phyloP scores from a whole-genome alignment of 2,329 filamentous ascomycete species.

The Taxawa tesnikishii region DNA sequence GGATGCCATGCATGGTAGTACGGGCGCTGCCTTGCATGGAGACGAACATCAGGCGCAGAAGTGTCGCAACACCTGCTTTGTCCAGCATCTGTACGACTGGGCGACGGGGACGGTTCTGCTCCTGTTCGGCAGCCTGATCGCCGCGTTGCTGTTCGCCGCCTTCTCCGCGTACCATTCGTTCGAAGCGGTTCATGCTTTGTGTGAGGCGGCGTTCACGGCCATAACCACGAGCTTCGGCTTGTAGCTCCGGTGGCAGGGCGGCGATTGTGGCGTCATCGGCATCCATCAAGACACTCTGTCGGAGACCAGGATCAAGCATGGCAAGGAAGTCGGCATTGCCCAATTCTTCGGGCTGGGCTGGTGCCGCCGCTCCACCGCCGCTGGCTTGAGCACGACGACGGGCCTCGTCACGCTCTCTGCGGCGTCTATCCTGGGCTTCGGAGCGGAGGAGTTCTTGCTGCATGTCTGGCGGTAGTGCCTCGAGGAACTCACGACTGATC shows the following conservation, averaged over 20 bases:
- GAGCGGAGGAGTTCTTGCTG: slow-evolving; percentile 83
- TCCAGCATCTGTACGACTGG: slow-evolving; percentile 94
- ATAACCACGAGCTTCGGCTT: slow-evolving; percentile 71
- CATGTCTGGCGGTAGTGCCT: slow-evolving; percentile 82
- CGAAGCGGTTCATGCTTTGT: slow-evolving; percentile 14
- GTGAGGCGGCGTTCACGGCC: slow-evolving; percentile 33
- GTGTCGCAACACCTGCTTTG: slow-evolving; percentile 87
- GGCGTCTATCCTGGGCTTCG: slow-evolving; percentile 77
- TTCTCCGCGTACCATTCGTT: background rate
- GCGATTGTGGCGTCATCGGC: slow-evolving; percentile 81
- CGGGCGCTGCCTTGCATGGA: slow-evolving; percentile 80
- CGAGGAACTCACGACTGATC: slow-evolving; percentile 86
- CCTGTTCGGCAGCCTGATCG: background rate
- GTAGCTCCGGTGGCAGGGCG: slow-evolving; percentile 72
- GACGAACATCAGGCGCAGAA: slow-evolving; percentile 97
- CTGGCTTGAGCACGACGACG: slow-evolving; percentile 51
- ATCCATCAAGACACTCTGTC: slow-evolving; percentile 79
- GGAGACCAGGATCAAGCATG: slow-evolving; percentile 72
- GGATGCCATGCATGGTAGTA: slow-evolving; percentile 70
- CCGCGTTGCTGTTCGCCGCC: slow-evolving; percentile 1
- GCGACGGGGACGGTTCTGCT: slow-evolving; percentile 34
- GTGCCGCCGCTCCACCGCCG: slow-evolving; percentile 27
- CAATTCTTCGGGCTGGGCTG: slow-evolving; percentile 62
- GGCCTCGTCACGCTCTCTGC: slow-evolving; percentile 71
- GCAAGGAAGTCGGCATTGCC: slow-evolving; percentile 86